These are phyloP conservation scores for Cladosporium sp. DNA, from an alignment of 2,329 filamentous ascomycete genomes.

Conservation along the genomic window DNA sequence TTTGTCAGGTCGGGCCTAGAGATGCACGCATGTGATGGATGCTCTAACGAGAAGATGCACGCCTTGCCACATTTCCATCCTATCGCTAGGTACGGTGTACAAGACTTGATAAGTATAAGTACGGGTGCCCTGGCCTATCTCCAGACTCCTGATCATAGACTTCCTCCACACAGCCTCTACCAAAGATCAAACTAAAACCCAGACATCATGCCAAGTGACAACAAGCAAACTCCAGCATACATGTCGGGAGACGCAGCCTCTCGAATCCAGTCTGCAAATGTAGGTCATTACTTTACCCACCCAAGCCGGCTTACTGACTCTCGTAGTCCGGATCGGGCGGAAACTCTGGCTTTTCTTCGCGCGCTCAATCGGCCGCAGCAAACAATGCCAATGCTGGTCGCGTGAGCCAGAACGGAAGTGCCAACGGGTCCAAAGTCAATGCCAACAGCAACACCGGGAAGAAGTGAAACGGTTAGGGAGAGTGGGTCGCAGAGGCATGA, in stretches of 20 bases:
- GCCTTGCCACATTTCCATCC: background rate
- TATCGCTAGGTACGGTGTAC: background rate
- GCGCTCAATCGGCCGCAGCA: background rate
- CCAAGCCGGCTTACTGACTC: background rate
- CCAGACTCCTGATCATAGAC: background rate
- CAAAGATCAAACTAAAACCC: background rate
- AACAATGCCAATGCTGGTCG: background rate
- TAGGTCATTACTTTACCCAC: background rate
- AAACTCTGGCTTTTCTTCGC: background rate
- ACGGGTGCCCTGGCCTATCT: background rate
- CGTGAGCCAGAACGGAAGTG: background rate
- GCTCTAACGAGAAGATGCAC: background rate
- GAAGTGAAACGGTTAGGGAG: background rate
- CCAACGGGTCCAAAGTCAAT: background rate
- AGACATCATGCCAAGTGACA: background rate
- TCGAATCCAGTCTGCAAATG: background rate
- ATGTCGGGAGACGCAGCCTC: background rate
- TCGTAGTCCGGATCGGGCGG: background rate
- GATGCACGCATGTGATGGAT: background rate
- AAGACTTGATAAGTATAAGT: background rate
- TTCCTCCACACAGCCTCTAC: background rate
- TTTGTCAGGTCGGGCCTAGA: background rate
- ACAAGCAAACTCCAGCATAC: background rate
- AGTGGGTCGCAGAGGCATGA: background rate
- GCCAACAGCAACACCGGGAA: background rate